Evolutionary conservation across 257 asterid species (phyloP), one percentile per base, ranked within the genome.

Genomic region (Buddleja alternifolia): DNA sequence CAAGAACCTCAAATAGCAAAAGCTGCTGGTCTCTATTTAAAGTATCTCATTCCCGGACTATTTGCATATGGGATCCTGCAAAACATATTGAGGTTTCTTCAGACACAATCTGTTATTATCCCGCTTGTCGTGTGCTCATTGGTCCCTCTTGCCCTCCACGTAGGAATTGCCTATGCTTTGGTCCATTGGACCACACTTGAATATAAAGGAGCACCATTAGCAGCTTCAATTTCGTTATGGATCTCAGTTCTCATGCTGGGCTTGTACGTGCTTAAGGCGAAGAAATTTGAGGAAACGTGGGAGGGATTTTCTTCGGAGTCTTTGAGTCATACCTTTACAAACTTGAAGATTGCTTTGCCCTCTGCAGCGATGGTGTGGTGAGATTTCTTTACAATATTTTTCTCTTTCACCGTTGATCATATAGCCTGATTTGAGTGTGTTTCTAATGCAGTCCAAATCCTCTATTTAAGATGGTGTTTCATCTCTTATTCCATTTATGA

Each of bases 341-440:
- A 66, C 71, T 67, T 85, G 69, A 87, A 82, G 85, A 34, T 87
- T 10, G 95, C 90, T 9, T 23, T 87, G 67, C 95, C 92, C 24
- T 87, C 95, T 48, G 96, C 95, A 29, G 90, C 83, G 51, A 87
- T 86, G 89, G 82, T 86, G n/a, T 86, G 92, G 96, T 86, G 21
- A 84, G 91, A 24, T 32, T 46, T 21, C 45, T 21, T 8, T 6
- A 4, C 25, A 12, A 12, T 29, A 23, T 63, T 5, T 40, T 14
- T 12, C 12, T 41, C 40, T 21, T n/a, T n/a, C n/a, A n/a, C n/a
- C n/a, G n/a, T n/a, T n/a, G n/a, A n/a, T n/a, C n/a, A n/a, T n/a
- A n/a, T n/a, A n/a, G n/a, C n/a, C n/a, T n/a, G n/a, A n/a, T n/a
- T n/a, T n/a, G n/a, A n/a, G n/a, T n/a, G n/a, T n/a, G n/a, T n/a